A percentile compares a stretch with the other conserved stretches of the same genome.
Conservation (phyloP, 176 grass and related monocot species). For the Bonia amplexicaulis region DNA sequence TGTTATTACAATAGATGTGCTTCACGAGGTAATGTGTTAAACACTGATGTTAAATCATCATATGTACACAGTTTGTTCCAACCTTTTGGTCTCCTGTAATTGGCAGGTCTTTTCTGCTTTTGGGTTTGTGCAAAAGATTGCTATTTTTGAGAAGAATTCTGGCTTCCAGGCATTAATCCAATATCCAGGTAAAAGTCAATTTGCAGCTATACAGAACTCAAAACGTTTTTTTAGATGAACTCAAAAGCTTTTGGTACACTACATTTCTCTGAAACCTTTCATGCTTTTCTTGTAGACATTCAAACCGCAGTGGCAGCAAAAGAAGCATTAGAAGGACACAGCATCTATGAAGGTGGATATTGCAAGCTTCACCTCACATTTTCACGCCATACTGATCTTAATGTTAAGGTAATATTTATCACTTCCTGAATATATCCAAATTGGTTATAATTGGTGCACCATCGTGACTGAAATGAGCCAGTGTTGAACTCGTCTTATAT, state of each 20-base stretch:
- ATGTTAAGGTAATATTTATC: conserved; percentile 63
- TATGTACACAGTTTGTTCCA: not conserved
- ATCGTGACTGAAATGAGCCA: not conserved
- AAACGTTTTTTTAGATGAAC: not conserved
- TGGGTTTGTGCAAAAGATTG: conserved; percentile 94
- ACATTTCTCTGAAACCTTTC: not conserved
- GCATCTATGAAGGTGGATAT: conserved; percentile 81
- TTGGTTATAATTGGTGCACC: not conserved
- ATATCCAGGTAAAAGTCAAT: conserved; percentile 60
- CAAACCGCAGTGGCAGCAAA: conserved; percentile 62
- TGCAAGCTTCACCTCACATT: conserved; percentile 79
- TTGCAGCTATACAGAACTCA: not conserved
- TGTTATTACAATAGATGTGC: conserved; percentile 89
- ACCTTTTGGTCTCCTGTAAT: conserved; percentile 11
- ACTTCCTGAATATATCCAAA: not conserved
- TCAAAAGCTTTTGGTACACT: not conserved
- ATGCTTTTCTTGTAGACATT: conserved; percentile 53
- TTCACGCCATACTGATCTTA: conserved; percentile 74
- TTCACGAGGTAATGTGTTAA: conserved; percentile 71
- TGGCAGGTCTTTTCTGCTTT: conserved; percentile 94
- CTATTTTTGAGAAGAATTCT: conserved; percentile 84
- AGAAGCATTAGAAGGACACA: conserved; percentile 71
- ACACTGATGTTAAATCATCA: not conserved
- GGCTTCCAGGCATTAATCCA: conserved; percentile 87
- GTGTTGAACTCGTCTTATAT: not conserved